Evolutionary conservation across 306 rosid genomes (phyloP).

Genomic region (Quercus variabilis): DNA sequence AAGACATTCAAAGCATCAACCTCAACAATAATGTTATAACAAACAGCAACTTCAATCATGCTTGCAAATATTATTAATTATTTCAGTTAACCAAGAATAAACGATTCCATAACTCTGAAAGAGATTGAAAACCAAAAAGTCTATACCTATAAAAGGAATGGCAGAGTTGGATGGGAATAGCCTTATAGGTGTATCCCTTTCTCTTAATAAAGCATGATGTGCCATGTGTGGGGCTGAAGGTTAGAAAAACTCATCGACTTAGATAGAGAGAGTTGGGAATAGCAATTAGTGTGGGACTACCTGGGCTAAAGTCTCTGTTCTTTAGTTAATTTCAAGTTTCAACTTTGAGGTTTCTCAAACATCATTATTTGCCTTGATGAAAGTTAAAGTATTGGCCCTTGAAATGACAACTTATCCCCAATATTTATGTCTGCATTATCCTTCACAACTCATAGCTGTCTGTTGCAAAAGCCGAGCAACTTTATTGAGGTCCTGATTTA

Average conservation of each 20-base stretch:
- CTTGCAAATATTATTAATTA: too few relatives aligned
- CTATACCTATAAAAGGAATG: not conserved
- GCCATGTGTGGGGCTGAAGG: slow-evolving; percentile 31
- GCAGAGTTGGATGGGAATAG: not conserved
- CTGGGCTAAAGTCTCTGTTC: not conserved
- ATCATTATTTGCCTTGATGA: not conserved
- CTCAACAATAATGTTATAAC: too few relatives aligned
- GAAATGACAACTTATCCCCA: slow-evolving; percentile 13
- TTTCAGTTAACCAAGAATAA: not conserved
- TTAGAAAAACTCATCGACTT: not conserved
- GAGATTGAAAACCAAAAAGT: not conserved
- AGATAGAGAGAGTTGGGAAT: not conserved
- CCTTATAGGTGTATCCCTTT: slow-evolving; percentile 2
- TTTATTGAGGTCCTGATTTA: not conserved
- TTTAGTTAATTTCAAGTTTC: not conserved
- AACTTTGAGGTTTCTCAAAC: not conserved
- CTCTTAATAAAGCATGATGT: slow-evolving; percentile 13
- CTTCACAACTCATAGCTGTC: not conserved
- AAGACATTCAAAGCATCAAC: too few relatives aligned
- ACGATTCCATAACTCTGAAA: not conserved
- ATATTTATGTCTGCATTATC: not conserved
- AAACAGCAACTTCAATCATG: too few relatives aligned
- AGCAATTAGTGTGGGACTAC: not conserved
- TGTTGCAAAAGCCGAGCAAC: not conserved
- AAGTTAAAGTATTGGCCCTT: slow-evolving; percentile 5